Evolutionary conservation across 1,139 yeast species (phyloP).

Genomic region (Candida sanyaensis): DNA sequence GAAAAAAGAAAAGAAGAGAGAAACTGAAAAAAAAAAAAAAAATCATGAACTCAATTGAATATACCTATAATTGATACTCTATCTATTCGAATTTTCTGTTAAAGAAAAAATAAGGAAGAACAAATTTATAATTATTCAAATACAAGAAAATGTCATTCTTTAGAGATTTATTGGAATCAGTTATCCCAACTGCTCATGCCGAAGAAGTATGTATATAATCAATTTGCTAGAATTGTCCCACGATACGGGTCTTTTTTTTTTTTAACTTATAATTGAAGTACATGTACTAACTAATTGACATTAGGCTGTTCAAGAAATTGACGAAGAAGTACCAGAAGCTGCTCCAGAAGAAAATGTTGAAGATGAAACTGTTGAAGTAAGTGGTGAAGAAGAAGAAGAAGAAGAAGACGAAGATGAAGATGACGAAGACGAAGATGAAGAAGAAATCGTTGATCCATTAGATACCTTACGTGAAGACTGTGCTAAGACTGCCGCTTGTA

Average conservation of each 20-base stretch:
- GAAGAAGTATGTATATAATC: slow-evolving; percentile 58
- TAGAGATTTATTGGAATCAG: slow-evolving; percentile 79
- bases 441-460: slow-evolving; percentile 67
- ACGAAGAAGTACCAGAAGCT: slow-evolving; percentile 35
- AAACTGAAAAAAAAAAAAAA: background rate
- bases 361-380: slow-evolving; percentile 24
- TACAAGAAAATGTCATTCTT: slow-evolving; percentile 49
- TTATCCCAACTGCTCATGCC: slow-evolving; percentile 85
- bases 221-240: background rate
- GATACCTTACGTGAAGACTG: slow-evolving; percentile 71
- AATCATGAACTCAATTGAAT: background rate
- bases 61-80: background rate
- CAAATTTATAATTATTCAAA: slow-evolving; percentile 2
- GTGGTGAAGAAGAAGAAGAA: slow-evolving; percentile 46
- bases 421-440: slow-evolving; percentile 80
- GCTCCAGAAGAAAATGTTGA: slow-evolving; percentile 43
- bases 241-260: background rate
- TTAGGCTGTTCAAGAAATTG: slow-evolving; percentile 41
- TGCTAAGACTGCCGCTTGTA: slow-evolving; percentile 66
- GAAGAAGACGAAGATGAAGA: slow-evolving; percentile 73
- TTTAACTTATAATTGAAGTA: background rate
- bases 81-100: slow-evolving; percentile 1
- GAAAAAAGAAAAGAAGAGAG: slow-evolving; percentile 1
- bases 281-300: background rate
- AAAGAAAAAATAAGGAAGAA: background rate